A percentile compares a stretch with the other conserved stretches of the same genome.
phyloP scores from a whole-genome alignment of 371 early-diverging fungal species.

The Zychaea mexicana region DNA sequence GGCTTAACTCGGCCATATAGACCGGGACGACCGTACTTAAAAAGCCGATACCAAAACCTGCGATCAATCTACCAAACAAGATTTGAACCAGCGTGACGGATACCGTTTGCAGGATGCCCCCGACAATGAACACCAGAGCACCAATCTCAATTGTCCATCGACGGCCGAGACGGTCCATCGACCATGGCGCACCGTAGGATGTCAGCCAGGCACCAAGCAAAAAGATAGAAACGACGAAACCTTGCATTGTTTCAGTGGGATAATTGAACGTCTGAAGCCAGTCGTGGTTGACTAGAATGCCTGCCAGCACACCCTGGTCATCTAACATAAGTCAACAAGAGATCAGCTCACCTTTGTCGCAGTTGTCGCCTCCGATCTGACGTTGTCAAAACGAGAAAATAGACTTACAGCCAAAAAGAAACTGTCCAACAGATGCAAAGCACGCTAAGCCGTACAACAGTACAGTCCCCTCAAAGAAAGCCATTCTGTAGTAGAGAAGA shows the following conservation, averaged over 20 bases:
- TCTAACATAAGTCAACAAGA: slow-evolving; percentile 13
- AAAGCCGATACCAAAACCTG: slow-evolving; percentile 56
- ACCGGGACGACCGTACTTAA: slow-evolving; percentile 49
- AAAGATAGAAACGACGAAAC: slow-evolving; percentile 41
- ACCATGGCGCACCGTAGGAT: slow-evolving; percentile 35
- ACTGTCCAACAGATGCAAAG: slow-evolving; percentile 44
- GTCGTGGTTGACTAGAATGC: slow-evolving; percentile 37
- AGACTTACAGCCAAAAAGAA: slow-evolving; percentile 46
- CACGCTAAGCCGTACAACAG: slow-evolving; percentile 33
- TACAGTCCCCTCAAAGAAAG: slow-evolving; percentile 17
- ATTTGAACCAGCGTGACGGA: slow-evolving; percentile 30
- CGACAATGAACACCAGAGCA: slow-evolving; percentile 47
- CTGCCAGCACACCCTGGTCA: slow-evolving; percentile 42
- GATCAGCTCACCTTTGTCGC: not conserved
- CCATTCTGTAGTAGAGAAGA: not conserved
- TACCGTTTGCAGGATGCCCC: slow-evolving; percentile 43
- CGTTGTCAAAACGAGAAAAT: not conserved
- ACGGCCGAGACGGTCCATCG: slow-evolving; percentile 49
- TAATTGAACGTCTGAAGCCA: slow-evolving; percentile 33
- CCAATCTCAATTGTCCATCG: slow-evolving; percentile 48
- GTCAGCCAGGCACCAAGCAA: slow-evolving; percentile 47
- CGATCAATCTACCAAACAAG: slow-evolving; percentile 43
- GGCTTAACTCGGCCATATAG: slow-evolving; percentile 53
- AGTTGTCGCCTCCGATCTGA: not conserved
- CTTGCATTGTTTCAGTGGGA: slow-evolving; percentile 36